Percentiles rank a stretch among this genome's conserved stretches.
phyloP scores from a whole-genome alignment of 192 early-diverging fungal genomes.

The Mortierella hygrophila region DNA sequence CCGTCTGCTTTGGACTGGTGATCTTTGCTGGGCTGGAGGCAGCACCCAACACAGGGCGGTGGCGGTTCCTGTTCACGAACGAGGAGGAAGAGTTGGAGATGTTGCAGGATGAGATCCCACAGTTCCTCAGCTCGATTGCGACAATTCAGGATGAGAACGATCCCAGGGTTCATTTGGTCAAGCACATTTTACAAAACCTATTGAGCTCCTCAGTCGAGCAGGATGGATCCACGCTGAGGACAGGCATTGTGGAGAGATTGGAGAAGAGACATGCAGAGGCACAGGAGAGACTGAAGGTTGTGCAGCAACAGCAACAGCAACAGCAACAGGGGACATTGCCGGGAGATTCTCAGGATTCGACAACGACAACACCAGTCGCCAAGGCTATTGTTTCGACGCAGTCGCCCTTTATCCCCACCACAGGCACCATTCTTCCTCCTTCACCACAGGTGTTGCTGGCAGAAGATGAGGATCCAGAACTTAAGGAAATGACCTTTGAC shows the following conservation, averaged over 20 bases:
- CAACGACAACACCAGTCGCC: neutral
- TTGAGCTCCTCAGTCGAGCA: slow-evolving; percentile 39
- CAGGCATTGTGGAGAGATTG: slow-evolving; percentile 31
- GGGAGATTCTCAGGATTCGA: neutral
- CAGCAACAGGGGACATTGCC: neutral
- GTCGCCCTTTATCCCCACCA: neutral
- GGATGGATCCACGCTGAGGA: slow-evolving; percentile 47
- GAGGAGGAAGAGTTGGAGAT: slow-evolving; percentile 65
- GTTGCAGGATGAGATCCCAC: slow-evolving; percentile 45
- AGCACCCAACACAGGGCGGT: slow-evolving; percentile 68
- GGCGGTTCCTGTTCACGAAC: slow-evolving; percentile 60
- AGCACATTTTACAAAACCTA: slow-evolving; percentile 43
- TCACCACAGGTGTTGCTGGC: neutral
- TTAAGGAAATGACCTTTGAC: slow-evolving; percentile 24
- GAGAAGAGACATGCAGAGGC: slow-evolving; percentile 42
- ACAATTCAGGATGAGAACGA: slow-evolving; percentile 35
- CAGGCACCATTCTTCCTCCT: neutral
- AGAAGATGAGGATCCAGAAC: slow-evolving; percentile 24
- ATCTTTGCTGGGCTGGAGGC: slow-evolving; percentile 55
- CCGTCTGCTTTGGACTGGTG: slow-evolving; percentile 49
- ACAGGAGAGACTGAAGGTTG: slow-evolving; percentile 12
- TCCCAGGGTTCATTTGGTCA: slow-evolving; percentile 22
- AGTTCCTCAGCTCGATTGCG: slow-evolving; percentile 22
- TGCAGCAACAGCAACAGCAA: slow-evolving; percentile 18
- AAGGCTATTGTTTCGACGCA: slow-evolving; percentile 42